Evolutionary conservation across 2,329 filamentous ascomycete genomes (phyloP).

Genomic region (Trichoderma sp.): DNA sequence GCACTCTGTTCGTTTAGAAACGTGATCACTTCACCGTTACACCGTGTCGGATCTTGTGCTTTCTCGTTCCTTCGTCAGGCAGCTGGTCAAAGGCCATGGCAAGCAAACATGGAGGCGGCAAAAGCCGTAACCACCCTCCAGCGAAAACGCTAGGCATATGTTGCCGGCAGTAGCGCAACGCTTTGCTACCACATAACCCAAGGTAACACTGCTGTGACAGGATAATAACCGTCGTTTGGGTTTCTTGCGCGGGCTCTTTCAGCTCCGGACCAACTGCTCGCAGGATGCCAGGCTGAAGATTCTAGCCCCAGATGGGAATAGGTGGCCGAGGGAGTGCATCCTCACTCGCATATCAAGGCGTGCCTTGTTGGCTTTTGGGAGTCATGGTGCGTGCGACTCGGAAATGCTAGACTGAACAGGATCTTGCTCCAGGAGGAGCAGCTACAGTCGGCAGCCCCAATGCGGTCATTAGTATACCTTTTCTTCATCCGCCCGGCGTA

Average conservation of each 20-base stretch:
- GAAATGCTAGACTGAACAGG: neutral
- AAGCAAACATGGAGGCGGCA: slow-evolving; percentile 3
- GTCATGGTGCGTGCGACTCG: neutral
- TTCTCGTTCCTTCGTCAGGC: neutral
- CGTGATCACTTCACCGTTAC: neutral
- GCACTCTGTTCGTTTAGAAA: neutral
- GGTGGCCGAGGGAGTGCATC: neutral
- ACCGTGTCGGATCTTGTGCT: neutral
- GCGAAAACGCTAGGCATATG: neutral
- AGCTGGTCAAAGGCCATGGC: neutral
- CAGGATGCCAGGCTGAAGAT: neutral
- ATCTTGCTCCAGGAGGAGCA: neutral
- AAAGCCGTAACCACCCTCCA: slow-evolving; percentile 4
- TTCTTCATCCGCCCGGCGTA: neutral
- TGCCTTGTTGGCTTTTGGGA: neutral
- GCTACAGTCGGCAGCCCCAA: neutral
- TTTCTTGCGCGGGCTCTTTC: neutral
- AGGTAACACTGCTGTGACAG: neutral
- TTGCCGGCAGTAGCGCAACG: neutral
- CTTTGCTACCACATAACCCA: neutral
- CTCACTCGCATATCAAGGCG: neutral
- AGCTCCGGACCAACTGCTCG: slow-evolving; percentile 11
- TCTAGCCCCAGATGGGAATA: neutral
- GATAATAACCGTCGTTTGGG: neutral
- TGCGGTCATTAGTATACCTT: neutral